Evolutionary conservation across 2,329 filamentous ascomycete species (phyloP).

Genomic region (Nemania abortiva): DNA sequence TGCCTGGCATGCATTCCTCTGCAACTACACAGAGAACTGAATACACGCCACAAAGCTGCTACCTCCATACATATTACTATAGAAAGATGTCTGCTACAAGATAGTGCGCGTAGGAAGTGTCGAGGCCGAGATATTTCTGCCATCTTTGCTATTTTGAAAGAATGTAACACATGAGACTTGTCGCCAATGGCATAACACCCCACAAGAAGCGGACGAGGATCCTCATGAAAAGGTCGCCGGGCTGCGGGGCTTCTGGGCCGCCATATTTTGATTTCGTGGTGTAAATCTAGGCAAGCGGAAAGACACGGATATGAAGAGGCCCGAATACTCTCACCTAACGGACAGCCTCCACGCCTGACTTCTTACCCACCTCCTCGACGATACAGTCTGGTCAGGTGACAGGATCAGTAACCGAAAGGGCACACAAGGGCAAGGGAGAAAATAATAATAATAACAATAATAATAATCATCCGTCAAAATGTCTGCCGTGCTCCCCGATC

Average conservation of each 20-base stretch:
- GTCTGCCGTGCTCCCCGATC: not conserved
- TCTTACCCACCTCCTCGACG: not conserved
- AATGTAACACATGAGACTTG: no score
- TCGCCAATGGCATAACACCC: no score
- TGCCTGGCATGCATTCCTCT: conserved; percentile 1
- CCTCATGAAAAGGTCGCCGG: no score
- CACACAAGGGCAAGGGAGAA: no score
- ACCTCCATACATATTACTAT: conserved; percentile 11
- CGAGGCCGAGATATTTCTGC: no score
- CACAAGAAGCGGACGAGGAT: no score
- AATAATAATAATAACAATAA: no score
- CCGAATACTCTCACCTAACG: not conserved
- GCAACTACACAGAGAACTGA: not conserved
- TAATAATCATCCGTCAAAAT: no score
- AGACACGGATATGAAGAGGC: not conserved
- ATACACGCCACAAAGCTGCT: not conserved
- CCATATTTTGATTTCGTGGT: no score
- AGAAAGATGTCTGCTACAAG: not conserved
- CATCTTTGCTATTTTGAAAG: no score
- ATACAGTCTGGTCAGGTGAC: not conserved
- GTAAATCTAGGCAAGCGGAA: no score
- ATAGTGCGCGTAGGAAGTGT: not conserved
- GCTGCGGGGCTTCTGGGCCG: no score
- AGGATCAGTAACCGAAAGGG: not conserved
- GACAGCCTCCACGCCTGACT: not conserved